Evolutionary conservation across 2,329 filamentous ascomycete species (phyloP), one percentile per base, ranked within the genome.

Genomic region (Leptosphaerulina australis): DNA sequence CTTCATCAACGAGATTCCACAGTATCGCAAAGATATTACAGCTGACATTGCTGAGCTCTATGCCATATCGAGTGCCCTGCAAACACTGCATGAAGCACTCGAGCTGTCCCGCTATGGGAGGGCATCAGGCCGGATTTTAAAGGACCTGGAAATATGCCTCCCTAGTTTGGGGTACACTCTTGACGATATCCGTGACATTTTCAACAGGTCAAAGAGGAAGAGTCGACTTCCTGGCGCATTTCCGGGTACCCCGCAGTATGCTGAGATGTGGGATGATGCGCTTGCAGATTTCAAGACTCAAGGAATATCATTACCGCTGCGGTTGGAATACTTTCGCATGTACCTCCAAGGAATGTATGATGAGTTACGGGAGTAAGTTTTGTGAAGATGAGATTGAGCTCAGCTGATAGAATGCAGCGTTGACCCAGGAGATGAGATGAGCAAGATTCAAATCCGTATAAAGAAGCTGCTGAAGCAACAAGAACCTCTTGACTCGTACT

Each of bases 41-140:
- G 73, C 73, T 24, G 67, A 81, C 21, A 80, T 85, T 43, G 76
- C 79, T 45, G 76, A 82, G 52, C 74, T 85, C 18, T 83, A 81
- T 62, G 75, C 75, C 41, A 79, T 85, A 63, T 80, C 80, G 47
- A 74, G 76, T 37, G 74, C 72, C 7, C 70, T 86, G 18, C 76
- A 77, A 35, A 71, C 70, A 31, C 68, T 85, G 29, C 74, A 81
- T 31, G 71, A 72, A 39, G 67, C 76, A 21, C 67, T 79, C 22
- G 69, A 71, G 11, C 66, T 74, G 48, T 70, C 71, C 21, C 70
- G 65, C 12, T 74, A 76, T 63, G 71, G 67, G 14, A 63, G 63
- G 46, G 61, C 59, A 35, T 56, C 63, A n/a, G 56, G 53, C 34
- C 65, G 67, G 33, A 77, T 82, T 39, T 59, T 73, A 15, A 63